phyloP scores from a whole-genome alignment of 2,329 filamentous ascomycete genomes.

The Fusarium ramigenum region DNA sequence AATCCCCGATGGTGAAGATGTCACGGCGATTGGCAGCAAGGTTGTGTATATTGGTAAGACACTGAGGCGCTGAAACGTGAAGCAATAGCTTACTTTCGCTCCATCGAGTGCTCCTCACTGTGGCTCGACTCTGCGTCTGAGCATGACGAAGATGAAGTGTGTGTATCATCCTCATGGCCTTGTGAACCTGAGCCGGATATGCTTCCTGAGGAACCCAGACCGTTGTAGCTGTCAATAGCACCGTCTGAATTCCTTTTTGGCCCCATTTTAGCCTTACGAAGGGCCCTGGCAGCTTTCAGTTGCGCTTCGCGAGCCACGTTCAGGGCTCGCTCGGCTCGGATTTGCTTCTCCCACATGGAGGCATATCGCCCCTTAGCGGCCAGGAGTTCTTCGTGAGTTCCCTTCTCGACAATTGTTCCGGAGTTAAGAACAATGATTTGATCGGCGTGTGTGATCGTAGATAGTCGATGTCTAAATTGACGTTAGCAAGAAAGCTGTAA shows the following conservation, averaged over 20 bases:
- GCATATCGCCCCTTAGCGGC: constrained; percentile 76
- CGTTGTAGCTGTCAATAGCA: constrained; percentile 57
- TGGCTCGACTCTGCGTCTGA: constrained; percentile 53
- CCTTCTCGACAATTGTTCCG: constrained; percentile 80
- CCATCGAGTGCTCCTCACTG: constrained; percentile 41
- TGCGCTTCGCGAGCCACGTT: constrained; percentile 50
- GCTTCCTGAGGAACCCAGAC: constrained; percentile 57
- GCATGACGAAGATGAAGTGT: constrained; percentile 47
- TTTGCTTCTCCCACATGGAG: constrained; percentile 91
- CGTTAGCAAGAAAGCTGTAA: constrained; percentile 27
- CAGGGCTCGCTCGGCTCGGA: constrained; percentile 74
- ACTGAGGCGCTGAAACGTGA: not conserved
- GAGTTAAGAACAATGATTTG: constrained; percentile 83
- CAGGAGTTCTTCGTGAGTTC: constrained; percentile 81
- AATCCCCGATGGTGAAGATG: not conserved
- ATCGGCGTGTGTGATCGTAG: constrained; percentile 85
- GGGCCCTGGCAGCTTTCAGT: constrained; percentile 47
- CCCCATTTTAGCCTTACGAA: constrained; percentile 62
- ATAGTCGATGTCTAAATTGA: constrained; percentile 73
- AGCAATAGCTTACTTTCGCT: constrained; percentile 25
- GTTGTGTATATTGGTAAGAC: not conserved
- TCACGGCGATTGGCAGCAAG: not conserved
- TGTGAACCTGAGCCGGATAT: constrained; percentile 50
- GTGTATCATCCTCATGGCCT: constrained; percentile 47
- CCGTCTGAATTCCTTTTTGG: constrained; percentile 52